Evolutionary conservation across 1,284 basidiomycete species (phyloP), one percentile per base, ranked within the genome.

Genomic region (Puccinia brachypodii): DNA sequence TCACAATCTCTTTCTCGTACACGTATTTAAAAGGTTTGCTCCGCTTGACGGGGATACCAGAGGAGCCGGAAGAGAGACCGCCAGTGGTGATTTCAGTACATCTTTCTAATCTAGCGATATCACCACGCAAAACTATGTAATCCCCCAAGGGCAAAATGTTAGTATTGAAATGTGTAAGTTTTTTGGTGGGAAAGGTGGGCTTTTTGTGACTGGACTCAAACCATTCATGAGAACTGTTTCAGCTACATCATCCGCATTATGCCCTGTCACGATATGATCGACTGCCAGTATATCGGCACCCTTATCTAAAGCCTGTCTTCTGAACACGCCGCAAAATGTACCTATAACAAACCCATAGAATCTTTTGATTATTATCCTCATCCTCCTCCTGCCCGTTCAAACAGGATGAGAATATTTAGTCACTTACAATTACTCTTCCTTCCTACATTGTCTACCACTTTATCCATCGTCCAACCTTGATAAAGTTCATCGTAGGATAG

Each of bases 1-100:
- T 98, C 83, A 99, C 96, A 66, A 99, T 99, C 88, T 99, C 96
- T 88, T 99, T 99, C 88, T 99, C 97, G 86, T 99, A 99, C 0
- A 95, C 93, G 85, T 98, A 88, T 87, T 98, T 99, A 90, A 99
- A 99, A 2, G 96, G 96, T 88, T 99, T 99, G 83, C 94, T 96
- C 68, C 97, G 91, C 87, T 92, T 94, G 86, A 99, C 98, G 0
- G 94, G 96, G 85, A 96, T 94, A 86, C 96, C 94, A n/a, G 84
- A 84, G 0, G 83, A 80, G 31, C 60, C 40, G 19, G 71, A 73
- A 31, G 83, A 73, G 19, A 77, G 42, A 50, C 93, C 93, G 85
- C 94, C 92, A 0, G 96, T 96, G 77, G 94, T 95, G 82, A 99
- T 96, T 66, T 92, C 90, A 0, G 96, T 99, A 87, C 96, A 99